Base-by-base conservation (phyloP, 768 basidiomycete species). In the Lentinula detonsa region DNA sequence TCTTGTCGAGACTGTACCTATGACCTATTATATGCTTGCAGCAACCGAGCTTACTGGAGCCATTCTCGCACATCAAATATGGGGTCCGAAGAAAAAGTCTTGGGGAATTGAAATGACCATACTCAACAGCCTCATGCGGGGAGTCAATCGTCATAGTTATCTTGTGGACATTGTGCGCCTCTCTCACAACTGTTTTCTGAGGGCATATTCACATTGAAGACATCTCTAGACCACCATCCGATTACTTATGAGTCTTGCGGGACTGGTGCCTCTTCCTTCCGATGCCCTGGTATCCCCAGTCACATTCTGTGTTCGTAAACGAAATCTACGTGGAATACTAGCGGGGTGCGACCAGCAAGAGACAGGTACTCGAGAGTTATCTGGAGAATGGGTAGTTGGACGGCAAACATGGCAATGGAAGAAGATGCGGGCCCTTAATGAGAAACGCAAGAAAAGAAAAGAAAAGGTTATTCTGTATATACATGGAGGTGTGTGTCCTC, bases 101-200 rank as follows among this genome's bases (percentile, higher is more conserved):
- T 99, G 96, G 96, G 93, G 95, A 0, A 86, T 95, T 57, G 90
- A 92, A 74, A 93, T 98, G 91, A 95, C 95, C 2, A 81, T 96
- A 34, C 82, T 93, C 13, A 84, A 84, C n/a, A 85, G 84, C 61
- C 80, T 96, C 67, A 90, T 95, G 81, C 85, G 95, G 58, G 91
- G 93, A 43, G 85, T 90, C 35, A 87, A 87, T 13, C 80, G 84
- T 35, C 91, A 95, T 71, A 88, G 90, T 9, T 84, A 87, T 46
- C 79, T 99, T 13, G 86, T 91, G 4, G 91, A 96, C 66, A 87
- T 98, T 49, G 88, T 90, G 62, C 66, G 83, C 79, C 53, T 21
- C 58, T 21, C 13, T 39, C 9, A 39, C 37, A 39, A 39, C 13
- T 39, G 37, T 39, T 39, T 39, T 39, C 37, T 28, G 28, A 28